These are phyloP conservation scores for Paracoccidioides lutzii DNA, from an alignment of 2,329 filamentous ascomycete genomes.

Conservation along the genomic window DNA sequence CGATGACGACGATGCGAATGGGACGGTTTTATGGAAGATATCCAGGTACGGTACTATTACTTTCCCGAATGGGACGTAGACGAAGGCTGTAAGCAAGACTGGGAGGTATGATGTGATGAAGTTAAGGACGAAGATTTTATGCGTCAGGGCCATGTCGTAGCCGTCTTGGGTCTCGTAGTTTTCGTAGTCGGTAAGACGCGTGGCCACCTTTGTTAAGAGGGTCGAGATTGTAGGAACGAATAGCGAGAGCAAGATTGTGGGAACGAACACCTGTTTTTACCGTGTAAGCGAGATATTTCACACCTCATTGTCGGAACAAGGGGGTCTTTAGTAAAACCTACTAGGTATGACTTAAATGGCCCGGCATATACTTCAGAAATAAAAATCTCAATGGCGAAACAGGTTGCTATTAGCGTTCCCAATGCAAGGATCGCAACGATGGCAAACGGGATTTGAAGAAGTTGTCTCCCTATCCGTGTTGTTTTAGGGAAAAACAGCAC, in stretches of 20 bases:
- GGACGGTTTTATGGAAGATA: conserved; percentile 62
- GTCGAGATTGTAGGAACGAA: conserved; percentile 66
- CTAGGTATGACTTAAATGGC: conserved; percentile 71
- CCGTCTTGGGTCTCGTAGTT: conserved; percentile 85
- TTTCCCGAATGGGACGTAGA: conserved; percentile 85
- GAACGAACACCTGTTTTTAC: conserved; percentile 57
- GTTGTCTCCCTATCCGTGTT: conserved; percentile 62
- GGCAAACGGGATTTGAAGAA: conserved; percentile 76
- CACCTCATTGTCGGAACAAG: background rate
- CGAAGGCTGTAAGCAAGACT: conserved; percentile 82
- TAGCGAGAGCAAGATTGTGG: conserved; percentile 74
- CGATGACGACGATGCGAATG: conserved; percentile 51
- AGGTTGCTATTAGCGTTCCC: conserved; percentile 69
- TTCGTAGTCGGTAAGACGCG: conserved; percentile 65
- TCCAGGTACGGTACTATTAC: conserved; percentile 76
- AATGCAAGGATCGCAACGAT: conserved; percentile 57
- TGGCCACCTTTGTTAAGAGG: conserved; percentile 63
- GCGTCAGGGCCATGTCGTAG: conserved; percentile 70
- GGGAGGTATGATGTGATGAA: conserved; percentile 93
- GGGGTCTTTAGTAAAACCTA: conserved; percentile 30
- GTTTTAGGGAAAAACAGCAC: conserved; percentile 61
- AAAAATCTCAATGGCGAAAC: conserved; percentile 90
- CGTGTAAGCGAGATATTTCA: conserved; percentile 1
- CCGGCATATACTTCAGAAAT: conserved; percentile 88
- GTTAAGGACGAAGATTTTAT: conserved; percentile 91